Evolutionary conservation across 2,329 filamentous ascomycete genomes (phyloP), one percentile per base, ranked within the genome.

Genomic region (Calonectria naviculata): DNA sequence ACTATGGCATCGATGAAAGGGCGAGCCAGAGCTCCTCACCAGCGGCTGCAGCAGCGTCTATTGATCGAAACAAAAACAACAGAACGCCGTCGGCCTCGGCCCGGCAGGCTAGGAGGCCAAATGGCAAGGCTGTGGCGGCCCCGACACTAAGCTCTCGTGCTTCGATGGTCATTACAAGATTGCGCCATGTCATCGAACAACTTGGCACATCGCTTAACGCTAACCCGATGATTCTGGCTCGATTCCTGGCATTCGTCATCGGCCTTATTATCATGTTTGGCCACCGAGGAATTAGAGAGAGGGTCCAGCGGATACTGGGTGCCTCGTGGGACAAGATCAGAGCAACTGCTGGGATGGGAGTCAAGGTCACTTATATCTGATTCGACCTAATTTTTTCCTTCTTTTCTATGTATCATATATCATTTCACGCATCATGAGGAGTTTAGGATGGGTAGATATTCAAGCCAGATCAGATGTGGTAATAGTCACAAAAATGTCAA

Each of bases 331-430:
- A 90, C 66, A 98, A 97, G 85, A 85, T 98, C 46, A 91, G 90
- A 81, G 89, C 91, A 54, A 98, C 97, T 0, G 92, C 96, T 5
- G 95, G 95, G 2, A 98, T 98, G 96, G 97, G 96, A 2, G 94
- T 97, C 74, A 98, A 98, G 86, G 95, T 98, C 79, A 97, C 94
- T 81, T 98, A 98, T 85, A 97, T 99, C 71, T 98, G 84, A 78
- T 67, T 24, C 13, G 21, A 28, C 31, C 21, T 26, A n/a, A 58
- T 58, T 17, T 61, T 46, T 62, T 28, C 66, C 72, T 68, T 73
- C 24, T 29, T 72, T 67, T 75, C 70, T 76, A 68, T 78, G 73
- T 78, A 74, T 71, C 65, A 74, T 75, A 67, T 68, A 73, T 73
- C 63, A 65, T 76, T 77, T 56, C 29, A 76, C 74, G 75, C 74